Evolutionary conservation across 805 yeast genomes (phyloP).

Genomic region (Suhomyces faveliae): DNA sequence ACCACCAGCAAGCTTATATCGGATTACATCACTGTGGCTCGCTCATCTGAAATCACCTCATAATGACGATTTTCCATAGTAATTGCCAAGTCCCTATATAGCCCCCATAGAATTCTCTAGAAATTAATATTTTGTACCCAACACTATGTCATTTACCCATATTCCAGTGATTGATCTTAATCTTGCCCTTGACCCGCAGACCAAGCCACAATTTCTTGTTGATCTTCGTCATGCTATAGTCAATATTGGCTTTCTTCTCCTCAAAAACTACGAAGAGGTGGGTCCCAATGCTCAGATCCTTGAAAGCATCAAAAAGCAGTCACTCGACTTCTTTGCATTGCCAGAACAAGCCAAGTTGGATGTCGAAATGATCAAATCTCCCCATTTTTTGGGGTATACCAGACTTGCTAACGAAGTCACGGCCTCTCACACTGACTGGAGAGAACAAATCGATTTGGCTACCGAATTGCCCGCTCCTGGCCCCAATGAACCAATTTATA

Average conservation of each 20-base stretch:
- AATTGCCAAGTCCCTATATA: background rate
- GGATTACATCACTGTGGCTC: too few species aligned
- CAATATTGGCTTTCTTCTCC: slow-evolving; percentile 53
- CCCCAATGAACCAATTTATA: slow-evolving; percentile 40
- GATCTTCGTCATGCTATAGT: slow-evolving; percentile 48
- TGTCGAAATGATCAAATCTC: slow-evolving; percentile 54
- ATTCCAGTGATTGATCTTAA: slow-evolving; percentile 48
- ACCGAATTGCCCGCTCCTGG: slow-evolving; percentile 48
- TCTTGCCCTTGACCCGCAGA: slow-evolving; percentile 39
- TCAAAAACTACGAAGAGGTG: slow-evolving; percentile 33
- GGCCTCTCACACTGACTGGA: slow-evolving; percentile 51
- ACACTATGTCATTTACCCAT: slow-evolving; percentile 33
- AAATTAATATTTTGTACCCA: background rate
- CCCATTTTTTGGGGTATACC: slow-evolving; percentile 60
- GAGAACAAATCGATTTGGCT: slow-evolving; percentile 63
- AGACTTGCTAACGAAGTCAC: slow-evolving; percentile 58
- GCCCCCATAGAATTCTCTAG: too few species aligned
- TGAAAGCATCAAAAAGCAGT: slow-evolving; percentile 35
- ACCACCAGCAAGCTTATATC: too few species aligned
- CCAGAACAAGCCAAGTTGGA: slow-evolving; percentile 45
- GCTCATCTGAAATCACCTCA: too few species aligned
- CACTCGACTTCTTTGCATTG: slow-evolving; percentile 44
- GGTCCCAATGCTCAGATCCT: slow-evolving; percentile 40
- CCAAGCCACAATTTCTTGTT: slow-evolving; percentile 42
- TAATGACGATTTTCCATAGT: too few species aligned